Evolutionary conservation across 2,329 filamentous ascomycete species (phyloP).

Genomic region (Fusarium xyrophilum): DNA sequence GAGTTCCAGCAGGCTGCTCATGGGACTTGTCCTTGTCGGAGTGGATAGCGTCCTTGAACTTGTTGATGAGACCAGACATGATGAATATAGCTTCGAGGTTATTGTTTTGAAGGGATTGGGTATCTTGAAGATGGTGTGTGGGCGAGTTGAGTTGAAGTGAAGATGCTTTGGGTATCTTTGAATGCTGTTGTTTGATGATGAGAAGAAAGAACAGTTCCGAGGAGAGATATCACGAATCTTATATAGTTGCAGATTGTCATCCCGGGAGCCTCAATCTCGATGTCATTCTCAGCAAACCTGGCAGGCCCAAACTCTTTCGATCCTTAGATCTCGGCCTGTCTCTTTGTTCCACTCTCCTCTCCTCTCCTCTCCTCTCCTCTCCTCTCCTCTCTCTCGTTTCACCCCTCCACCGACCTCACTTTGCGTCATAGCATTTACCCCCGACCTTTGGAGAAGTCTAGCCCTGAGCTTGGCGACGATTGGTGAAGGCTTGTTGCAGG

Average conservation of each 20-base stretch:
- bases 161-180: slow-evolving; percentile 34
- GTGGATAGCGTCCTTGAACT: slow-evolving; percentile 64
- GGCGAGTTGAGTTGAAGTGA: slow-evolving; percentile 3
- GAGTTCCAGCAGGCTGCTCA: slow-evolving; percentile 32
- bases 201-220: neutral
- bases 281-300: slow-evolving; percentile 12
- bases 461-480: slow-evolving; percentile 17
- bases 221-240: slow-evolving; percentile 22
- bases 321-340: neutral
- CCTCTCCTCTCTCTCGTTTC: neutral
- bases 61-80: slow-evolving; percentile 66
- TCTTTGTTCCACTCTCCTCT: neutral
- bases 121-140: slow-evolving; percentile 14
- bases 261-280: slow-evolving; percentile 22
- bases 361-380: too few relatives aligned
- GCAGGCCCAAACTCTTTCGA: slow-evolving; percentile 13
- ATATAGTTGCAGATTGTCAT: slow-evolving; percentile 30
- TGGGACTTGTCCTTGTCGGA: slow-evolving; percentile 54
- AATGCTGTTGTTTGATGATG: slow-evolving; percentile 23
- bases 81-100: slow-evolving; percentile 38
- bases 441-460: slow-evolving; percentile 18
- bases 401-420: slow-evolving; percentile 32
- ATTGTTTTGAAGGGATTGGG: slow-evolving; percentile 9
- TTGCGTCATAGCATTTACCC: slow-evolving; percentile 38
- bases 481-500: slow-evolving; percentile 17